Conservation (phyloP, 768 basidiomycete species). For the Naganishia onofrii region DNA sequence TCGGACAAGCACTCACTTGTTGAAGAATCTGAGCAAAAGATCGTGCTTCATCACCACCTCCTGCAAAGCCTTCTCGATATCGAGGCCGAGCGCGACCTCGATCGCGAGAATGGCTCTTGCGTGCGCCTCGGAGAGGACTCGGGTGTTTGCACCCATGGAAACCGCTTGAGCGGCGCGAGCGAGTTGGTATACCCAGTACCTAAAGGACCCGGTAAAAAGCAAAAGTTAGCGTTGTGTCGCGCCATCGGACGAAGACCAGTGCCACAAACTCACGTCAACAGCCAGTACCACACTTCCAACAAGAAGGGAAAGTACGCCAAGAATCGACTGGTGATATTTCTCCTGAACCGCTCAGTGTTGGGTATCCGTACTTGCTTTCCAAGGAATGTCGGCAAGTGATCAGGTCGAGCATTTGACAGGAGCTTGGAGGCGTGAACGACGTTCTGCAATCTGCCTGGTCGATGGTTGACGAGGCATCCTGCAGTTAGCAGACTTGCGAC, state of each 20-base stretch:
- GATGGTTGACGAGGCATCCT: constrained; percentile 39
- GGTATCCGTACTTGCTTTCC: constrained; percentile 34
- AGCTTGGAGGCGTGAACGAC: constrained; percentile 36
- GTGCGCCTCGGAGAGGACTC: constrained; percentile 38
- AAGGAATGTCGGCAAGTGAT: constrained; percentile 14
- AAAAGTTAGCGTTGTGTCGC: background rate
- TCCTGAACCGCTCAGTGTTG: constrained; percentile 38
- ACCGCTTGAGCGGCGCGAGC: constrained; percentile 41
- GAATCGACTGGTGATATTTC: constrained; percentile 37
- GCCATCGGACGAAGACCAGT: background rate
- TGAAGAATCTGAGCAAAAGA: constrained; percentile 36
- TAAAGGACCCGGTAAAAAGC: constrained; percentile 13
- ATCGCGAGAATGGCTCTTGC: constrained; percentile 36
- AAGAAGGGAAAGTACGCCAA: constrained; percentile 44
- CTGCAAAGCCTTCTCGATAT: constrained; percentile 41
- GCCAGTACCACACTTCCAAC: constrained; percentile 47
- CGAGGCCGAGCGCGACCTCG: constrained; percentile 37
- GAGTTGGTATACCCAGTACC: constrained; percentile 45
- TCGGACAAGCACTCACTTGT: constrained; percentile 37
- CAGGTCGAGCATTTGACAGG: constrained; percentile 13
- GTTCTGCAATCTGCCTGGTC: constrained; percentile 32
- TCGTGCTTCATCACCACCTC: constrained; percentile 34
- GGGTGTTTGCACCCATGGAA: constrained; percentile 41
- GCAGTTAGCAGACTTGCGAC: constrained; percentile 40
- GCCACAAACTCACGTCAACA: constrained; percentile 39